Evolutionary conservation across 2,329 filamentous ascomycete genomes (phyloP).

Genomic region (Cytospora chrysosperma): DNA sequence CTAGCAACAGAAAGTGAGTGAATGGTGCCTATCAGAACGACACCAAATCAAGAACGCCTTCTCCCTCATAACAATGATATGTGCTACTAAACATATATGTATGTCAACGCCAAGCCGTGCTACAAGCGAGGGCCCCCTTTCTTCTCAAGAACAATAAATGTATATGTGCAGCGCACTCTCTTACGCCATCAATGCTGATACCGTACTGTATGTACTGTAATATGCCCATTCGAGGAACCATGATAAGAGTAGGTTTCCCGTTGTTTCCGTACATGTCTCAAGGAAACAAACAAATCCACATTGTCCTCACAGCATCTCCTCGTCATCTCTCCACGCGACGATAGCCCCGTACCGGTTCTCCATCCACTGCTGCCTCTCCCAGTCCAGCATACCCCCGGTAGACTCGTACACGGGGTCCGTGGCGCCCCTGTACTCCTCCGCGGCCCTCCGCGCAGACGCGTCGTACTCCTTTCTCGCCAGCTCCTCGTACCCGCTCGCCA

Average conservation of each 20-base stretch:
- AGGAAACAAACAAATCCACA: background rate
- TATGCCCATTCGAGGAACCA: background rate
- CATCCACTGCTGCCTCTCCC: slow-evolving; percentile 56
- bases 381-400: slow-evolving; percentile 38
- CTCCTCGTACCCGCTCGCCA: slow-evolving; percentile 76
- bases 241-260: background rate
- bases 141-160: background rate
- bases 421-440: slow-evolving; percentile 50
- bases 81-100: slow-evolving; percentile 2
- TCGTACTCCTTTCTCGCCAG: slow-evolving; percentile 65
- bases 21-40: background rate
- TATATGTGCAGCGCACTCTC: background rate
- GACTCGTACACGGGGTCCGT: slow-evolving; percentile 68
- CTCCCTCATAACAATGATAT: background rate
- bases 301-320: slow-evolving; percentile 22
- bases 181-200: slow-evolving; percentile 9
- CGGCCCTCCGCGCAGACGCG: slow-evolving; percentile 42
- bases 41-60: background rate
- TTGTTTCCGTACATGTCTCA: background rate
- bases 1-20: background rate
- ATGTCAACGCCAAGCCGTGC: slow-evolving; percentile 10
- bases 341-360: slow-evolving; percentile 67
- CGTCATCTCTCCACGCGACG: slow-evolving; percentile 23
- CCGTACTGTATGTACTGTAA: slow-evolving; percentile 9
- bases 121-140: background rate